These are phyloP conservation scores for Nicotiana obtusifolia DNA, from an alignment of 257 asterid genomes.

Conservation along the genomic window DNA sequence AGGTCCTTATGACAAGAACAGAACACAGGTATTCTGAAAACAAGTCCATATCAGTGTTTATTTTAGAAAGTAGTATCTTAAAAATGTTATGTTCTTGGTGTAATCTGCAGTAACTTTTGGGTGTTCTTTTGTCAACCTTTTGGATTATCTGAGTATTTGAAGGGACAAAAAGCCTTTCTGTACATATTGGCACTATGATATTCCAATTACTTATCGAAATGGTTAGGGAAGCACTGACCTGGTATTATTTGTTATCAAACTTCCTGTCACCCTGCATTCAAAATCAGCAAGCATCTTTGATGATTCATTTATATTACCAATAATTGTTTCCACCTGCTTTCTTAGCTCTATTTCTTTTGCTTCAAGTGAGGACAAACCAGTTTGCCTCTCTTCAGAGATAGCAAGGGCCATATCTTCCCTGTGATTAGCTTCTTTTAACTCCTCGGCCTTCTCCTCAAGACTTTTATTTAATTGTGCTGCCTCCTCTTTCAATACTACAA, in stretches of 20 bases:
- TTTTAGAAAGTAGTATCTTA: background rate
- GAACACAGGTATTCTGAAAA: background rate
- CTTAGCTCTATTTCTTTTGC: constrained; percentile 40
- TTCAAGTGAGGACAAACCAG: constrained; percentile 32
- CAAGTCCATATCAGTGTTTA: background rate
- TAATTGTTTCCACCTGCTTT: constrained; percentile 41
- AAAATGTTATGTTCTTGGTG: background rate
- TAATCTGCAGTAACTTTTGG: background rate
- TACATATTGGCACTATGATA: background rate
- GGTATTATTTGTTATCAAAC: constrained; percentile 25
- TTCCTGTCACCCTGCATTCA: constrained; percentile 44
- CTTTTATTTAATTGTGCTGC: constrained; percentile 29
- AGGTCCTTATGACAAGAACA: background rate
- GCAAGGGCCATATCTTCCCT: constrained; percentile 30
- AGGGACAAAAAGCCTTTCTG: background rate
- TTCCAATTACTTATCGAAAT: background rate
- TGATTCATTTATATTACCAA: constrained; percentile 24
- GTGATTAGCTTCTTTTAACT: constrained; percentile 36
- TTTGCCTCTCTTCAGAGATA: constrained; percentile 46
- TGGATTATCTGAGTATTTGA: background rate
- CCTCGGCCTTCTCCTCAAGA: constrained; percentile 32
- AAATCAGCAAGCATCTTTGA: constrained; percentile 42
- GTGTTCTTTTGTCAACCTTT: background rate
- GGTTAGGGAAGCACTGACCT: constrained; percentile 41
- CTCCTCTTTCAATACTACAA: constrained; percentile 31